phyloP scores from a whole-genome alignment of 176 grass and related monocot genomes.

The Aegilops sharonensis region DNA sequence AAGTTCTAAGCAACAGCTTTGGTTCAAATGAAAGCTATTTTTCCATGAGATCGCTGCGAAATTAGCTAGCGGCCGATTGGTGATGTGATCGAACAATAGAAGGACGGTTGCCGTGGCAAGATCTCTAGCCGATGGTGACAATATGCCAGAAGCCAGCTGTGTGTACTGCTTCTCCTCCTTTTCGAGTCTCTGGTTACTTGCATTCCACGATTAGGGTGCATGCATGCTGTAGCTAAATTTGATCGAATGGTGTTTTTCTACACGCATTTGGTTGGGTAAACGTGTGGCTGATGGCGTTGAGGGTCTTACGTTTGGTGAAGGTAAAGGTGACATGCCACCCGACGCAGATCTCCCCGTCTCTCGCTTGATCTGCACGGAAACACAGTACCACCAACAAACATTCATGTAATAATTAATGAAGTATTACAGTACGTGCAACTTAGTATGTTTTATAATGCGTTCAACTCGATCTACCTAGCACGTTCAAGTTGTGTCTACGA shows the following conservation, averaged over 20 bases:
- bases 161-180: not conserved
- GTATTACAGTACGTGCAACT: too few relatives aligned
- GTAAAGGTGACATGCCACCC: slow-evolving; percentile 19
- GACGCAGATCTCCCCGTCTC: not conserved
- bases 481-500: too few relatives aligned
- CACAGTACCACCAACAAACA: not conserved
- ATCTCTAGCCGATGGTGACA: slow-evolving; percentile 20
- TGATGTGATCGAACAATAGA: not conserved
- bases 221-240: not conserved
- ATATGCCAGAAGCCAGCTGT: not conserved
- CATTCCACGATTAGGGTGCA: not conserved
- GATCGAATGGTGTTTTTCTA: not conserved
- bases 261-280: not conserved
- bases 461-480: too few relatives aligned
- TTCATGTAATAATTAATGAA: not conserved
- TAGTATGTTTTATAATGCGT: too few relatives aligned
- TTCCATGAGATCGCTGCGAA: not conserved
- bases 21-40: not conserved
- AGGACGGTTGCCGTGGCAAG: not conserved
- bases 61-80: not conserved
- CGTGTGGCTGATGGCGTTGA: not conserved
- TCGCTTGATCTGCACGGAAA: slow-evolving; percentile 34
- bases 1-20: not conserved
- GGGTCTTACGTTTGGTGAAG: slow-evolving; percentile 20
- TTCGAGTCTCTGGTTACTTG: slow-evolving; percentile 1